Conservation (phyloP, 768 basidiomycete species). For the Grammothele lineata region DNA sequence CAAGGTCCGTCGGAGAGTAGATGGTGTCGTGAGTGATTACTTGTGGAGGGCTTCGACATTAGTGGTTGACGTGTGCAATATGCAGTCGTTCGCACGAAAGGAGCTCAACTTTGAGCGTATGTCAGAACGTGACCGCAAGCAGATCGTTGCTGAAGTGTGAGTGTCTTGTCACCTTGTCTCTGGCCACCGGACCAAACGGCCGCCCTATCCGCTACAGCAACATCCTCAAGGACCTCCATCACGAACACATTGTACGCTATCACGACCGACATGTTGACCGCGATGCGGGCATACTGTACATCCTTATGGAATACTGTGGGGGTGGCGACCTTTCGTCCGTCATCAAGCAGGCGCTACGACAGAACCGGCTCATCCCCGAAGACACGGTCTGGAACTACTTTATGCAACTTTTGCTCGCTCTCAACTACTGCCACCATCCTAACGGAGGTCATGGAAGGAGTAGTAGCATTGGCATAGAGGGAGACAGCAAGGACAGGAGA, state of each 20-base stretch:
- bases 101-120: conserved; percentile 98
- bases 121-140: conserved; percentile 93
- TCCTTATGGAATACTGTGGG: conserved; percentile 98
- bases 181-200: no score
- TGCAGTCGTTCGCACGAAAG: conserved; percentile 81
- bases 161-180: conserved; percentile 30
- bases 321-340: conserved; percentile 90
- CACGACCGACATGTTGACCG: conserved; percentile 90
- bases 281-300: conserved; percentile 88
- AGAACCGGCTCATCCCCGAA: conserved; percentile 75
- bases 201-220: conserved; percentile 75
- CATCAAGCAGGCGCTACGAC: conserved; percentile 74
- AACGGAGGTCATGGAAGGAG: conserved; percentile 37
- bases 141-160: conserved; percentile 97
- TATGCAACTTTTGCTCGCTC: conserved; percentile 84
- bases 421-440: conserved; percentile 92
- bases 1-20: conserved; percentile 82
- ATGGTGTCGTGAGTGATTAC: conserved; percentile 64
- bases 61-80: conserved; percentile 2
- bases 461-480: conserved; percentile 33
- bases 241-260: conserved; percentile 96
- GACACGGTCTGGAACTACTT: conserved; percentile 96
- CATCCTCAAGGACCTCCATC: conserved; percentile 92
- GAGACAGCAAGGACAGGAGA: conserved; percentile 48
- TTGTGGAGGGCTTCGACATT: not conserved